Conservation (phyloP, 1,284 basidiomycete genomes). For the Cutaneotrichosporon sp. region DNA sequence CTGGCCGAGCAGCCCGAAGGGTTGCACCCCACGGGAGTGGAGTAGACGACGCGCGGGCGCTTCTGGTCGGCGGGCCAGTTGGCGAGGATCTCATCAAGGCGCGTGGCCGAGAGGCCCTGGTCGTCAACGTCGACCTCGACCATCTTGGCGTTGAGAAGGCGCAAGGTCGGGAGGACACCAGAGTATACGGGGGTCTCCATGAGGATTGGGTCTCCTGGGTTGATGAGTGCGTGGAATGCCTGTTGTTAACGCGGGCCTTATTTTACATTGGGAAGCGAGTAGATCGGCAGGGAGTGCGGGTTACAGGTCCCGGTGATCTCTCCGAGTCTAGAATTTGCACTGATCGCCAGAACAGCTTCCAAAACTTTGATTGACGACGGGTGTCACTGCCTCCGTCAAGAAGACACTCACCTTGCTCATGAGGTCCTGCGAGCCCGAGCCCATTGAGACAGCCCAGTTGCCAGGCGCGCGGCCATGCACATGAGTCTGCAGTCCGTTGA, state of each 20-base stretch:
- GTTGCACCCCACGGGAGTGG: conserved; percentile 65
- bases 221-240: conserved; percentile 63
- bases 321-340: background rate
- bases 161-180: conserved; percentile 46
- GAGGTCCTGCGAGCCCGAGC: conserved; percentile 82
- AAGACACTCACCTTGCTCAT: conserved; percentile 67
- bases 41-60: conserved; percentile 77
- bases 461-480: conserved; percentile 60
- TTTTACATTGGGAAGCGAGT: background rate
- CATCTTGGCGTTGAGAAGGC: conserved; percentile 55
- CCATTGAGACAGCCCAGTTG: conserved; percentile 72
- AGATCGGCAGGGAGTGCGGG: background rate
- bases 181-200: conserved; percentile 86
- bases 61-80: conserved; percentile 71
- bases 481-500: conserved; percentile 65
- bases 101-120: conserved; percentile 67
- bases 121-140: conserved; percentile 79
- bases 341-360: background rate
- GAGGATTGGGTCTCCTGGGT: conserved; percentile 77
- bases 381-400: background rate
- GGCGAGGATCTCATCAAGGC: conserved; percentile 67
- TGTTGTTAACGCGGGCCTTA: conserved; percentile 25
- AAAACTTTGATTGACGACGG: background rate
- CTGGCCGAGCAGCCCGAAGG: conserved; percentile 77
- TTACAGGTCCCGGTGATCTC: no score